Evolutionary conservation across 352 stramenopile genomes (phyloP).

Genomic region (Phytophthora constricta): DNA sequence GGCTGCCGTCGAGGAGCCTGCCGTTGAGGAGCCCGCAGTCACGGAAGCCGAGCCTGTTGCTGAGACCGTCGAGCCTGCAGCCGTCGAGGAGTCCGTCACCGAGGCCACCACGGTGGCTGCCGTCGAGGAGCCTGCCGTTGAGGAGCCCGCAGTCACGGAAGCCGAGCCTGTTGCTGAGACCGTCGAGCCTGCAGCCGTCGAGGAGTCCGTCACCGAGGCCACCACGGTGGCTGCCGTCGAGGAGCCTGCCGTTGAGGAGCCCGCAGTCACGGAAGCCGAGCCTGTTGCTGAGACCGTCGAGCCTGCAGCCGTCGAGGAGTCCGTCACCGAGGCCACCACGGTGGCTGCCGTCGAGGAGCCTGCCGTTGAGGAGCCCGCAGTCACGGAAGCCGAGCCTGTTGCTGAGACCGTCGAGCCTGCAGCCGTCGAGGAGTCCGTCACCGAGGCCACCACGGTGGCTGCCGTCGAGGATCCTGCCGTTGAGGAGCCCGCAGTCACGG

Average conservation of each 20-base stretch:
- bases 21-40: neutral
- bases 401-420: neutral
- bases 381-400: neutral
- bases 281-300: neutral
- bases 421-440: neutral
- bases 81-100: neutral
- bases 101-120: too few relatives aligned
- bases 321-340: too few relatives aligned
- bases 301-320: neutral
- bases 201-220: too few relatives aligned
- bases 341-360: neutral
- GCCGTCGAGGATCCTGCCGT: neutral
- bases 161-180: too few relatives aligned
- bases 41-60: neutral
- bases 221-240: neutral
- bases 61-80: neutral
- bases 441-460: neutral
- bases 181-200: neutral
- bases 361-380: neutral
- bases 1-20: neutral
- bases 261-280: neutral
- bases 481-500: neutral
- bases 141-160: neutral
- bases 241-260: neutral
- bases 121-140: neutral